phyloP scores from a whole-genome alignment of 345 rosid species.

The Rhizophora apiculata region DNA sequence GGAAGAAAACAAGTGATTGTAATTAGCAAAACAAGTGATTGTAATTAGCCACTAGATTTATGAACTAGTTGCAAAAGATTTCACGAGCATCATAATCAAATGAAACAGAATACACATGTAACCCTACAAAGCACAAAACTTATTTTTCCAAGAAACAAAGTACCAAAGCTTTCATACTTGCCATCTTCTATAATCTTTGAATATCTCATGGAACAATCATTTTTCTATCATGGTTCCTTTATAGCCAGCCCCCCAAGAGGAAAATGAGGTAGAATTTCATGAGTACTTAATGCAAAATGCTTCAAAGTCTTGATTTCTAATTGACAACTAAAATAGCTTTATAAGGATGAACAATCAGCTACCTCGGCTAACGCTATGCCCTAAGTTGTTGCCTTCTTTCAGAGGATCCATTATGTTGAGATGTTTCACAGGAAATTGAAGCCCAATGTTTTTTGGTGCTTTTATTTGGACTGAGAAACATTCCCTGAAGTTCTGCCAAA shows the following conservation, averaged over 20 bases:
- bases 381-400: conserved; percentile 81
- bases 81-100: too few species aligned
- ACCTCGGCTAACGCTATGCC: conserved; percentile 96
- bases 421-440: conserved; percentile 60
- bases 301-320: background rate
- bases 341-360: conserved; percentile 12
- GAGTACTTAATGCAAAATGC: background rate
- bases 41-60: background rate
- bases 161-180: background rate
- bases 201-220: too few species aligned
- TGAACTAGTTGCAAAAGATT: background rate
- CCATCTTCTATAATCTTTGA: too few species aligned
- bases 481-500: conserved; percentile 57
- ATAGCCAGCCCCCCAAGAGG: background rate
- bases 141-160: background rate
- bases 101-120: too few species aligned
- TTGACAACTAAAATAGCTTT: background rate
- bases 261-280: background rate
- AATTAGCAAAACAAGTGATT: background rate
- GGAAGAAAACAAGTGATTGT: background rate
- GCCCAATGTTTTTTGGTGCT: conserved; percentile 54
- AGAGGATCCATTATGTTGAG: conserved; percentile 87
- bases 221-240: too few species aligned
- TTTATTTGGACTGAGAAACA: conserved; percentile 54
- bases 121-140: too few species aligned